Base-by-base conservation (phyloP, 106 monocot genomes). In the Allium cepa region DNA sequence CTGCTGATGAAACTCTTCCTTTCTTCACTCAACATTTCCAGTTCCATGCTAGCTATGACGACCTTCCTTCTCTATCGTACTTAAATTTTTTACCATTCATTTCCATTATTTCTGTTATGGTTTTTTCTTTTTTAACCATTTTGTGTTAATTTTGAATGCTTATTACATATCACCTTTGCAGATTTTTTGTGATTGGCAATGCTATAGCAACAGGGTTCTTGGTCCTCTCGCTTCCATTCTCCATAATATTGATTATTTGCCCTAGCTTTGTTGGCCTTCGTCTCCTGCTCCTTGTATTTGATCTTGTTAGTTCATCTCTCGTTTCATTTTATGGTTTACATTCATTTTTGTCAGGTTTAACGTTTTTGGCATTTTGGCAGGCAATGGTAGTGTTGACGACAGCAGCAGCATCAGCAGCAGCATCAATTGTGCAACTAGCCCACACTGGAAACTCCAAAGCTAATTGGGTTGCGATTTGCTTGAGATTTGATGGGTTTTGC, bases 391-490 rank as follows among this genome's bases (percentile, higher is more conserved):
- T 62, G 13, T 55, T 91, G 10, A 77, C 78, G 0, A 76, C 77
- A 0, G 87, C 91, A 3, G 82, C 78, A 13, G 82, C 71, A 10
- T 63, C 91, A 0, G 62, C 91, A 0, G 87, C 91, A 9, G 62
- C 91, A 0, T 84, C 91, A 3, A 80, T 92, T 26, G 85, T 92
- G 0, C 71, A 87, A 65, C 49, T 92, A 52, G 84, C 84, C 0
- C 91, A 85, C 75, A 69, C 50, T 0, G 91, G 91, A 8, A 85
- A 79, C 67, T 10, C 51, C 2, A 80, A 69, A 48, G 92, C 88
- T 9, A 88, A 93, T 50, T 93, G 92, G 92, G 49, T 85, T 14
- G 76, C 85, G 17, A 80, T 93, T 56, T 93, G 92, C 79, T 28
- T 69, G 69, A 83, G 83, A 69, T 88, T 93, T 65, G 11, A 85